Evolutionary conservation across 768 basidiomycete species (phyloP), one percentile per base, ranked within the genome.

Genomic region (Calocybe cyanea): DNA sequence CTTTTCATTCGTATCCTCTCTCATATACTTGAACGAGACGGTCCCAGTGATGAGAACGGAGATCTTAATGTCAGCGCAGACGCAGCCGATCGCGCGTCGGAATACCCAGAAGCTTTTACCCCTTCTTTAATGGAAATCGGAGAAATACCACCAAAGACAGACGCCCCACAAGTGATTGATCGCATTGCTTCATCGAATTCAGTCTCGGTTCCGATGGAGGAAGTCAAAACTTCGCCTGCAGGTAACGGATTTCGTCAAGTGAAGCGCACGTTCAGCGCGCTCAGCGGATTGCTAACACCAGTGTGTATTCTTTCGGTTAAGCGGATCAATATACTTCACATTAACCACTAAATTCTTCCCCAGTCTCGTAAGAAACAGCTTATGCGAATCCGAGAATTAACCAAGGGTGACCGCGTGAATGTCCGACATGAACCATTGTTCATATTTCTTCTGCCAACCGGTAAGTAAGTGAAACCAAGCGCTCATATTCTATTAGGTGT

Each of bases 391-490:
- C 48, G 57, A 36, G 56, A 56, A 2, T 45, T 69, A 38, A 67
- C 73, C 52, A 67, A 70, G 50, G 80, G 75, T 10, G 78, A 81
- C 19, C 72, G 82, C 42, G 78, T 87, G 17, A 72, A 75, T 45
- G 68, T 83, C 32, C 65, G 28, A 17, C 69, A 58, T 34, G 55
- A 66, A 25, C 81, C 85, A 2, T 71, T 87, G 66, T 85, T 72
- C 56, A 75, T 87, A 46, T 86, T 86, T 65, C 68, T 87, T 6
- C 70, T 80, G 52, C 71, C 80, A 47, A 77, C 85, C 57, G 85
- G 85, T 75, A 56, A 41, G 10, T 21, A 18, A 17, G n/a, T n/a
- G n/a, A n/a, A n/a, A n/a, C n/a, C n/a, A n/a, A n/a, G n/a, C n/a
- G n/a, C n/a, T n/a, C n/a, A n/a, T n/a, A n/a, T n/a, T n/a, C n/a